These are phyloP conservation scores for Verruconis gallopava DNA, from an alignment of 2,329 filamentous ascomycete genomes.

Conservation along the genomic window DNA sequence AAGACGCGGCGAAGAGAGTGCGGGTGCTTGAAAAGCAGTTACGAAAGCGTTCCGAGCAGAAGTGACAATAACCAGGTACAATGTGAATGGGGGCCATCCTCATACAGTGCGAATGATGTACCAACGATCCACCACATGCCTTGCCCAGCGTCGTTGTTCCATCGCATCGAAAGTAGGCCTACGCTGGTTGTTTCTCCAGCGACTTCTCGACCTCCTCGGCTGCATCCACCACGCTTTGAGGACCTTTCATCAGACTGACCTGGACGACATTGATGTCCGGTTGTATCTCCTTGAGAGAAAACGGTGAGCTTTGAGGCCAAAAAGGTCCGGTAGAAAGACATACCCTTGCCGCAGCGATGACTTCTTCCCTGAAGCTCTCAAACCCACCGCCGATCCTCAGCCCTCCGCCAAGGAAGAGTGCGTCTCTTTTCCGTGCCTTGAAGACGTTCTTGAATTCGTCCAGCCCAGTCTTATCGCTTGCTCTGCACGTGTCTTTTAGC, in stretches of 20 bases:
- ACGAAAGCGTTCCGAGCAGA: background rate
- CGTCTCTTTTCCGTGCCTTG: background rate
- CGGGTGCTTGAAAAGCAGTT: constrained; percentile 5
- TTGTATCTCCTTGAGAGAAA: background rate
- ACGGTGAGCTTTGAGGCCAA: background rate
- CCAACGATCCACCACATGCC: too few relatives aligned
- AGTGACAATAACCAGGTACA: too few relatives aligned
- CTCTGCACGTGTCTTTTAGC: too few relatives aligned
- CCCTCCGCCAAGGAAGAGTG: background rate
- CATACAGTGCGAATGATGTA: too few relatives aligned
- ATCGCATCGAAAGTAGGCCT: background rate
- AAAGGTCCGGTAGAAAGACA: background rate
- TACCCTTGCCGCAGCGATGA: background rate
- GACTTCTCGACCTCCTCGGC: background rate
- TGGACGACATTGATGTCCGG: background rate
- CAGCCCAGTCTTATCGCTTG: background rate
- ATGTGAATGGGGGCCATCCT: too few relatives aligned
- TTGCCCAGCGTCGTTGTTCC: too few relatives aligned
- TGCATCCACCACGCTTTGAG: background rate
- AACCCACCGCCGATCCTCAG: background rate
- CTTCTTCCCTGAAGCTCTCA: background rate
- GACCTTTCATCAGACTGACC: background rate
- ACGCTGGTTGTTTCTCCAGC: background rate
- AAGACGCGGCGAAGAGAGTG: constrained; percentile 4
- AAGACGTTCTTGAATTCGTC: background rate